Evolutionary conservation across 2,329 filamentous ascomycete genomes (phyloP).

Genomic region (Fusarium denticulatum): DNA sequence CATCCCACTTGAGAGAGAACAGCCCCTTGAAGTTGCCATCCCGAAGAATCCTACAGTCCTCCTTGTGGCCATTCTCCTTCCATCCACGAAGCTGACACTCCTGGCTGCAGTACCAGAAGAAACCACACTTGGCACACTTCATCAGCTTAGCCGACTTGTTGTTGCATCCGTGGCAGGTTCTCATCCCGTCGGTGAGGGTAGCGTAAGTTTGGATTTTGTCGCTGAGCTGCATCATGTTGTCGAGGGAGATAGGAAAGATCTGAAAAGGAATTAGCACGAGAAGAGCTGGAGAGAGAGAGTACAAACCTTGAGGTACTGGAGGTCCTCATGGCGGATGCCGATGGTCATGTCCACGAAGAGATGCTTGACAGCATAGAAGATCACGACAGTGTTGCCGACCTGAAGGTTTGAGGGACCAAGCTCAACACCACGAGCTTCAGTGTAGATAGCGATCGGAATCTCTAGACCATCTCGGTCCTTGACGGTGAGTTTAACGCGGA

Average conservation of each 20-base stretch:
- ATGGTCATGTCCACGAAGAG: background rate
- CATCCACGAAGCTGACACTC: slow-evolving; percentile 16
- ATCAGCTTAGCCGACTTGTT: background rate
- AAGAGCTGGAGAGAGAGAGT: fast-evolving
- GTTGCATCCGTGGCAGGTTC: slow-evolving; percentile 28
- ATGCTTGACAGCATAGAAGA: slow-evolving; percentile 18
- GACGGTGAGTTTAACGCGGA: background rate
- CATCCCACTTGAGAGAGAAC: slow-evolving; percentile 8
- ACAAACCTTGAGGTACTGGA: background rate
- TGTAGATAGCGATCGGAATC: slow-evolving; percentile 5
- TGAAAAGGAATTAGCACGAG: background rate
- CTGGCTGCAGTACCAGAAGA: slow-evolving; percentile 33
- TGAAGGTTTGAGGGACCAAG: background rate
- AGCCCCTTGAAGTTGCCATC: slow-evolving; percentile 5
- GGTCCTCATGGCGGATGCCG: slow-evolving; percentile 7
- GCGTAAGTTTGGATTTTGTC: slow-evolving; percentile 14
- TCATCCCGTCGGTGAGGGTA: background rate
- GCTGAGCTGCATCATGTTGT: slow-evolving; percentile 9
- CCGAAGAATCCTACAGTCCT: slow-evolving; percentile 23
- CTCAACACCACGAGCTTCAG: background rate
- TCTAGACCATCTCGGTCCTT: slow-evolving; percentile 8
- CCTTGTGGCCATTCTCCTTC: slow-evolving; percentile 16
- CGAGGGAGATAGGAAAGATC: slow-evolving; percentile 16
- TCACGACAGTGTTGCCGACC: background rate
- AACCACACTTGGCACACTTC: slow-evolving; percentile 12